Percentiles rank a stretch among this genome's conserved stretches.
phyloP scores from a whole-genome alignment of 345 rosid species.

The Heritiera littoralis region DNA sequence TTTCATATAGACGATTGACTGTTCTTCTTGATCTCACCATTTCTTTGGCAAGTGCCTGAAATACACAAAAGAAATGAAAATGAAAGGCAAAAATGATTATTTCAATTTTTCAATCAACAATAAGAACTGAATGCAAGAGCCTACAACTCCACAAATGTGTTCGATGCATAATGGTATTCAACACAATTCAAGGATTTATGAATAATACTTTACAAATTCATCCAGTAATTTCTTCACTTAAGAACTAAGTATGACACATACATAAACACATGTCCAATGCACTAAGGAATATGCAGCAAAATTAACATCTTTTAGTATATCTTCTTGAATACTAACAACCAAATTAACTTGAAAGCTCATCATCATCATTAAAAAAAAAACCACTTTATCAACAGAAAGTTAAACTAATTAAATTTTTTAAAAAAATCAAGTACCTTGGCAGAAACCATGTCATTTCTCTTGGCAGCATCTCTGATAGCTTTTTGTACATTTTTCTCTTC shows the following conservation, averaged over 20 bases:
- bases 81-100: not conserved
- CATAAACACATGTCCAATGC: not conserved
- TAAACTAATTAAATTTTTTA: not conserved
- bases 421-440: slow-evolving; percentile 59
- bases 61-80: slow-evolving; percentile 17
- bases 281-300: not conserved
- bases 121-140: not conserved
- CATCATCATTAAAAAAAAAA: not conserved
- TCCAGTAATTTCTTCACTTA: not conserved
- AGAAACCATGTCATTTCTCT: slow-evolving; percentile 84
- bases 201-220: not conserved
- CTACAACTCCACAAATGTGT: not conserved
- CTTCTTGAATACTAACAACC: not conserved
- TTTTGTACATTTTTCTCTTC: slow-evolving; percentile 87
- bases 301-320: not conserved
- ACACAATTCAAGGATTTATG: not conserved
- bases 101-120: not conserved
- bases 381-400: not conserved
- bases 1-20: slow-evolving; percentile 78
- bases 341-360: not conserved
- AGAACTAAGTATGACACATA: not conserved
- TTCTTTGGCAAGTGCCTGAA: slow-evolving; percentile 86
- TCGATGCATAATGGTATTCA: too few relatives aligned
- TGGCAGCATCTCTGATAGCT: slow-evolving; percentile 89
- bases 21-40: slow-evolving; percentile 78